Evolutionary conservation across 129 eudicot genomes (phyloP).

Genomic region (Pseudognaphalium luteoalbum): DNA sequence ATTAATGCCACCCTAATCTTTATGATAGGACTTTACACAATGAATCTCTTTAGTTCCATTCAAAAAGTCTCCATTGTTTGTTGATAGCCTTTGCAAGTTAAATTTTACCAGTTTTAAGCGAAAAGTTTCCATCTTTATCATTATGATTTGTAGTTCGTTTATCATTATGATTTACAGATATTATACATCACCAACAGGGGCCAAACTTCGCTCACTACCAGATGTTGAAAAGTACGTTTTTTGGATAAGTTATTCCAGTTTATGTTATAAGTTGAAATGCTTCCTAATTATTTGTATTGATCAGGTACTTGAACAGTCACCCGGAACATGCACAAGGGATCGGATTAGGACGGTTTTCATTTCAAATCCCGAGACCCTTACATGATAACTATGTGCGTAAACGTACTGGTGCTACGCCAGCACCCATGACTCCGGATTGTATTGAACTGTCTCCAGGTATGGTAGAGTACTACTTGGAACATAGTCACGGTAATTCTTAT

Average conservation of each 20-base stretch:
- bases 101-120: not conserved
- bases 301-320: slow-evolving; percentile 58
- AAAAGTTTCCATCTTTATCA: slow-evolving; percentile 18
- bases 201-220: slow-evolving; percentile 79
- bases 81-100: not conserved
- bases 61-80: not conserved
- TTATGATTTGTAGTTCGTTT: not conserved
- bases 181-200: slow-evolving; percentile 72
- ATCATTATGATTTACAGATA: slow-evolving; percentile 50
- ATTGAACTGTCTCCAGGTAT: slow-evolving; percentile 50
- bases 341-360: slow-evolving; percentile 58
- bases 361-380: slow-evolving; percentile 78
- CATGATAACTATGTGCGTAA: slow-evolving; percentile 63
- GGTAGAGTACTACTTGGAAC: not conserved
- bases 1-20: not conserved
- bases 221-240: slow-evolving; percentile 59
- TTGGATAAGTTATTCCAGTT: not conserved
- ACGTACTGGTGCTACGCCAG: slow-evolving; percentile 41
- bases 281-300: slow-evolving; percentile 12
- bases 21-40: not conserved
- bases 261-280: not conserved
- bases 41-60: not conserved
- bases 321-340: slow-evolving; percentile 58
- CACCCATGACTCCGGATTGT: slow-evolving; percentile 26
- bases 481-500: not conserved